These are phyloP conservation scores for Myriosclerotinia curreyana DNA, from an alignment of 2,329 filamentous ascomycete genomes.

Conservation along the genomic window DNA sequence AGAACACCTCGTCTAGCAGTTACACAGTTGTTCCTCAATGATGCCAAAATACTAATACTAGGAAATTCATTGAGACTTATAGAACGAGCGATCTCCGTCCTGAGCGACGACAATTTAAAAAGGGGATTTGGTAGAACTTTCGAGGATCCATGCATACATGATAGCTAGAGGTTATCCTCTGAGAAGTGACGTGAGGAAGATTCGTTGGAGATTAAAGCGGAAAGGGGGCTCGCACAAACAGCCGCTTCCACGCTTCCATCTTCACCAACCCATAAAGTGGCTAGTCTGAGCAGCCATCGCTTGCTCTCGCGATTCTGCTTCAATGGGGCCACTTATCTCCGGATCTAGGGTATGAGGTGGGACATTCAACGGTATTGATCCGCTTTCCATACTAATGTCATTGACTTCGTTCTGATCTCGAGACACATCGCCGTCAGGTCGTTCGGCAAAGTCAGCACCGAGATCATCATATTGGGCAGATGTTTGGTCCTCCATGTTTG, in stretches of 20 bases:
- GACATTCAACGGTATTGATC: neutral
- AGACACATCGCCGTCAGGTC: too few relatives aligned
- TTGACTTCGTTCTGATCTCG: too few relatives aligned
- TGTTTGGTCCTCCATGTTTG: too few relatives aligned
- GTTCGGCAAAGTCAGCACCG: too few relatives aligned
- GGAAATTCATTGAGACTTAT: neutral
- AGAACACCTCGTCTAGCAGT: neutral
- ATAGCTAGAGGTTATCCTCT: neutral
- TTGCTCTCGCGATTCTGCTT: slow-evolving; percentile 80
- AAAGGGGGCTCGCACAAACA: too few relatives aligned
- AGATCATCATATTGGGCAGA: too few relatives aligned
- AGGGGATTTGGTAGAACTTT: neutral
- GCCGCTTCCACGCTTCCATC: too few relatives aligned
- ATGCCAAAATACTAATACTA: neutral
- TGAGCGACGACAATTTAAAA: too few relatives aligned
- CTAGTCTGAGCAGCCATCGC: slow-evolving; percentile 69
- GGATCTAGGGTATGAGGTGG: slow-evolving; percentile 88
- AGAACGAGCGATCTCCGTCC: neutral
- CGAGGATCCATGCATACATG: neutral
- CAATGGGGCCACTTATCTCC: slow-evolving; percentile 88
- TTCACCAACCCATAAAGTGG: too few relatives aligned
- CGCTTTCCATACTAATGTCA: too few relatives aligned
- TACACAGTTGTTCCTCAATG: neutral
- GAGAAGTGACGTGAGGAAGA: too few relatives aligned
- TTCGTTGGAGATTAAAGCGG: neutral